phyloP scores from a whole-genome alignment of 139 green algal genomes.

The Pleodorina starrii region DNA sequence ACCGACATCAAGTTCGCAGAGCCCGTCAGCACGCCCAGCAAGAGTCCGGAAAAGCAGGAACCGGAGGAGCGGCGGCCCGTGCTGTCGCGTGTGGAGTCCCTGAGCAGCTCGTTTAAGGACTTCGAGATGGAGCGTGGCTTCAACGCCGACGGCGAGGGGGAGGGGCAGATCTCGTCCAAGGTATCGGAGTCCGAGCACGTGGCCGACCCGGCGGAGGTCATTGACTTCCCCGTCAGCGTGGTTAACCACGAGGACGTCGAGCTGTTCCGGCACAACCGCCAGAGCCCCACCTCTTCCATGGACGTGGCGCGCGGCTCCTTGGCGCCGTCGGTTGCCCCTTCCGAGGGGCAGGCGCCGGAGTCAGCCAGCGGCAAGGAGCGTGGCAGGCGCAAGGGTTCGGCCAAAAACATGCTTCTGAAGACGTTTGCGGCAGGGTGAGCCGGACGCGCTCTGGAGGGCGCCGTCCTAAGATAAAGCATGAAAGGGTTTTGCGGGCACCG shows the following conservation, averaged over 20 bases:
- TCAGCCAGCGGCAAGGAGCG: not conserved
- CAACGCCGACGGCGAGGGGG: constrained; percentile 15
- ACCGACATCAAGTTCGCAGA: constrained; percentile 69
- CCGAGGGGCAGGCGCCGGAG: not conserved
- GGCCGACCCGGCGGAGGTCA: constrained; percentile 24
- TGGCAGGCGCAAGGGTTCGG: constrained; percentile 4
- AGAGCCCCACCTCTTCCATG: constrained; percentile 55
- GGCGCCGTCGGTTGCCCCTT: constrained; percentile 3
- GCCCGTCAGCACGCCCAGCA: constrained; percentile 68
- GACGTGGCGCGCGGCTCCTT: constrained; percentile 55
- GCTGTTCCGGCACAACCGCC: constrained; percentile 37
- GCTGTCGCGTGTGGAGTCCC: constrained; percentile 70
- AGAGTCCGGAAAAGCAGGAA: constrained; percentile 48
- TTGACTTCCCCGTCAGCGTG: constrained; percentile 42
- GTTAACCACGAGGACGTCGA: constrained; percentile 49
- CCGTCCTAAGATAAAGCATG: no score
- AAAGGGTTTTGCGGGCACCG: no score
- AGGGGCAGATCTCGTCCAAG: constrained; percentile 33
- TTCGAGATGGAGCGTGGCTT: constrained; percentile 62
- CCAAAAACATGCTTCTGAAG: constrained; percentile 13
- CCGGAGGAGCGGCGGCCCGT: constrained; percentile 51
- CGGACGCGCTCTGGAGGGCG: no score
- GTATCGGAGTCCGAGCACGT: constrained; percentile 37
- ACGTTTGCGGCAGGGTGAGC: not conserved
- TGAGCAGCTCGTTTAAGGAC: constrained; percentile 73